Conservation (phyloP, 2,329 filamentous ascomycete species). For the Aspergillus tamarii region DNA sequence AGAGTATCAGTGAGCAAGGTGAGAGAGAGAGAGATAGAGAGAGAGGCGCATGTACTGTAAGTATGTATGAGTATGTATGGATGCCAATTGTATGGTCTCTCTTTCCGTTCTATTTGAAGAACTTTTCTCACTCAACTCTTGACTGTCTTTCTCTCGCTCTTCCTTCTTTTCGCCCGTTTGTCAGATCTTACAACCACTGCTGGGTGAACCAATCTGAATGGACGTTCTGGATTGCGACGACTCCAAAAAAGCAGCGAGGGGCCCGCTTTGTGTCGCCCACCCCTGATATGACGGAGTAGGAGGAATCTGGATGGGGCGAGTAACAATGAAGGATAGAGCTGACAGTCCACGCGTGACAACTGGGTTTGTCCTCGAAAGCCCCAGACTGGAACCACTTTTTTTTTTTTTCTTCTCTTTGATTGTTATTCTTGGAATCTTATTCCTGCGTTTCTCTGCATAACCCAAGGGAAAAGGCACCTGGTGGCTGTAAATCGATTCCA, state of each 20-base stretch:
- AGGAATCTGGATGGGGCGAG: neutral
- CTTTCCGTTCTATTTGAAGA: neutral
- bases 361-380: neutral
- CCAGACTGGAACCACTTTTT: neutral
- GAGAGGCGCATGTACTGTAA: constrained; percentile 1
- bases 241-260: constrained; percentile 14
- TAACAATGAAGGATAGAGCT: constrained; percentile 8
- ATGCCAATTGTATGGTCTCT: neutral
- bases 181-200: constrained; percentile 23
- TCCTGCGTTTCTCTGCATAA: neutral
- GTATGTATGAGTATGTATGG: too few relatives aligned
- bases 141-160: neutral
- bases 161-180: neutral
- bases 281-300: constrained; percentile 11
- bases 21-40: constrained; percentile 10
- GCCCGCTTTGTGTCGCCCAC: constrained; percentile 20
- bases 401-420: neutral
- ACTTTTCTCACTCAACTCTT: neutral
- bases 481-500: neutral
- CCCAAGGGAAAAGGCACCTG: too few relatives aligned
- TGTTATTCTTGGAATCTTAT: neutral
- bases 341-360: neutral
- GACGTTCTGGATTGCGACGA: neutral
- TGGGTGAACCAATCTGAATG: constrained; percentile 16
- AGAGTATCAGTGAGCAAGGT: constrained; percentile 4